A percentile compares a stretch with the other conserved stretches of the same genome.
Conservation (phyloP, 495 filamentous ascomycete genomes). For the Penicillium longicatenatum region DNA sequence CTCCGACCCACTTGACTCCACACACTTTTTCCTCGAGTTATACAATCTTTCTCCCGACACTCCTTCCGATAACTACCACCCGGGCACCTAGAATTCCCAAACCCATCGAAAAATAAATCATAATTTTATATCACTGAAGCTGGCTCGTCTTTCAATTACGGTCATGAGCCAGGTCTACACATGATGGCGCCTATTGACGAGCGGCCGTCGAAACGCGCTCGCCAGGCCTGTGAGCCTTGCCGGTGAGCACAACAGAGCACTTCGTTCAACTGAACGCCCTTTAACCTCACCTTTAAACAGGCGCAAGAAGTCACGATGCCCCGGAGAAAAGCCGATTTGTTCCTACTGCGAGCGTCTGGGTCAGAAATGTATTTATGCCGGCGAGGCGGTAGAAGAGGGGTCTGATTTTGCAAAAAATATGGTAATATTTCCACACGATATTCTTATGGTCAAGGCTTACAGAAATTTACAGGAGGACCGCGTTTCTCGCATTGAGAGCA, state of each 20-base stretch:
- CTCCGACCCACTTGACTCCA: neutral
- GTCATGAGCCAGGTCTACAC: neutral
- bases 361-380: constrained; percentile 40
- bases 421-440: neutral
- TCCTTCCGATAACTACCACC: neutral
- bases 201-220: constrained; percentile 41
- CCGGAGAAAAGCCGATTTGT: constrained; percentile 44
- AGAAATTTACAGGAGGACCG: constrained; percentile 34
- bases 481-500: constrained; percentile 38
- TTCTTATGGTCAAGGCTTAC: neutral
- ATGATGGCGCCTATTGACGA: constrained; percentile 15
- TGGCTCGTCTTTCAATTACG: neutral
- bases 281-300: constrained; percentile 14
- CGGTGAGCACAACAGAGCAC: constrained; percentile 28
- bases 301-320: constrained; percentile 46
- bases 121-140: neutral
- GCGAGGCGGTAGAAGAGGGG: constrained; percentile 26
- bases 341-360: constrained; percentile 44
- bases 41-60: neutral
- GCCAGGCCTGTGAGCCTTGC: constrained; percentile 47
- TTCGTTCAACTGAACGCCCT: neutral
- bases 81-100: neutral
- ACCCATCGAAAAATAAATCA: neutral
- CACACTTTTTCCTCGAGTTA: neutral
- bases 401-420: constrained; percentile 22